These are phyloP conservation scores for Drosera spatulata DNA, from an alignment of 179 eudicot genomes.

Conservation along the genomic window DNA sequence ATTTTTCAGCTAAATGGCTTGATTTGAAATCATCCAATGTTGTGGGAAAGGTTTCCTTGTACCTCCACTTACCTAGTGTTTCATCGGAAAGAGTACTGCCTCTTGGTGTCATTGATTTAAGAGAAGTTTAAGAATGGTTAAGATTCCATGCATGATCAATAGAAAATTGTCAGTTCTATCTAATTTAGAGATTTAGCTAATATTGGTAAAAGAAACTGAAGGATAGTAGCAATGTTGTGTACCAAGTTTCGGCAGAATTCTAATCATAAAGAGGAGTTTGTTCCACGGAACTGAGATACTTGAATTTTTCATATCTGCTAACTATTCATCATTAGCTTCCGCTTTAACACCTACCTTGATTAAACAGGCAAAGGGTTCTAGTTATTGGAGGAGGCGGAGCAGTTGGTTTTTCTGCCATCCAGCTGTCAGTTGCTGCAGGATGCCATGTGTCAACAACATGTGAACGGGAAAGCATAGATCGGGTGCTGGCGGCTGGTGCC, in stretches of 20 bases:
- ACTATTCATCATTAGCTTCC: no score
- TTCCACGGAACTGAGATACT: no score
- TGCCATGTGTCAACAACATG: constrained; percentile 88
- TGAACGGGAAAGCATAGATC: constrained; percentile 68
- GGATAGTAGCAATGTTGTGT: background rate
- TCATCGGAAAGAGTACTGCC: no score
- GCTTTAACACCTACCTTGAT: constrained; percentile 3
- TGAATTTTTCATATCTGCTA: no score
- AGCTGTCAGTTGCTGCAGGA: constrained; percentile 77
- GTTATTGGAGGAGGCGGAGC: constrained; percentile 97
- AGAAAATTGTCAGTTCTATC: background rate
- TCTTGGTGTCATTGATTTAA: no score
- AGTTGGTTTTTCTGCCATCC: constrained; percentile 89
- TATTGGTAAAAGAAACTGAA: background rate
- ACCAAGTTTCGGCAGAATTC: background rate
- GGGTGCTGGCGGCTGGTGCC: constrained; percentile 74
- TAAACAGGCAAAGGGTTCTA: constrained; percentile 63
- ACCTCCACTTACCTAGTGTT: no score
- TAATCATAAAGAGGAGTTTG: no score
- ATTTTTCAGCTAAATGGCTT: background rate
- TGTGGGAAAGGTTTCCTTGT: no score
- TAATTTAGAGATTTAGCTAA: background rate
- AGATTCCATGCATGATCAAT: no score
- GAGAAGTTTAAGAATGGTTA: no score
- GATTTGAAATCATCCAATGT: background rate